Evolutionary conservation across 2,329 filamentous ascomycete species (phyloP), one percentile per base, ranked within the genome.

Genomic region (Dothiorella sarmentorum): DNA sequence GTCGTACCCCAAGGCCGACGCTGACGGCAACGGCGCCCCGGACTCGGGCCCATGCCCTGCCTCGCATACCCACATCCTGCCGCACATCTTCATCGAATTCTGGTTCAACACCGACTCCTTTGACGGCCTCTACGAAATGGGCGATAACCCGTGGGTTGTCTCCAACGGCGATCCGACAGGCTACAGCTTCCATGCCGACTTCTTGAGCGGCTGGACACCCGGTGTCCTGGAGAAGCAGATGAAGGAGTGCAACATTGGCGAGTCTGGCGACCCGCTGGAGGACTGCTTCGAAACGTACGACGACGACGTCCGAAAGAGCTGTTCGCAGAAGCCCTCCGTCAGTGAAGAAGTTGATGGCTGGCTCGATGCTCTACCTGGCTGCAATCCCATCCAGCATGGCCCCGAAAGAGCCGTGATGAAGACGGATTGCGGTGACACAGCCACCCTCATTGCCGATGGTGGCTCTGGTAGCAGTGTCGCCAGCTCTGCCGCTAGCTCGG

Each of bases 1-100:
- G 69, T 68, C 78, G 9, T 80, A 77, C 56, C 71, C 71, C 11
- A 67, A 61, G 29, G 63, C 57, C 18, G 42, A 55, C 17, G 68
- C 70, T 29, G 58, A 64, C 9, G 70, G 68, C 24, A 59, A 70
- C 31, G 70, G 70, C 55, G 70, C 68, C 53, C 72, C 71, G 59
- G 51, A 56, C 43, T 47, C 22, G n/a, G 71, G 71, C 44, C 68
- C 68, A 47, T 73, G 71, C 61, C 71, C 71, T 26, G 60, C 60
- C 0, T 67, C 69, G 60, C 65, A 68, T 26, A 64, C 61, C 27
- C 68, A 69, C 17, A 66, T 70, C 10, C 71, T 74, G 63, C 72
- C 72, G 10, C 67, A 66, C 35, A 70, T 74, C 56, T 73, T 74
- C 63, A 69, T 73, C 18, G 72, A 74, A 61, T 73, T 73, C 60